A percentile compares a stretch with the other conserved stretches of the same genome.
Evolutionary conservation across 441 rosid genomes (phyloP).

Genomic region (Omphalea diandra): DNA sequence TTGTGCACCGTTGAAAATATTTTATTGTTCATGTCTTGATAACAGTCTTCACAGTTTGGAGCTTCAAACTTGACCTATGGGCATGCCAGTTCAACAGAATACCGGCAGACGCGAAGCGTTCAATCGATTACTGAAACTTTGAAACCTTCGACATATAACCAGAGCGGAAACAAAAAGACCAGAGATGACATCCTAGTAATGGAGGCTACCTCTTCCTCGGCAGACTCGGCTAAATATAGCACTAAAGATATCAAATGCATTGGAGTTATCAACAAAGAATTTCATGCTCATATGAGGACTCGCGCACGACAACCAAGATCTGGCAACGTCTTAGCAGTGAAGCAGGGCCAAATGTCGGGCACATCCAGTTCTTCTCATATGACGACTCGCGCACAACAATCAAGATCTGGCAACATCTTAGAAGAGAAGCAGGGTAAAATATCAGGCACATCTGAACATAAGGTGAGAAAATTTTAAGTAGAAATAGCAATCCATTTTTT

Average conservation of each 20-base stretch:
- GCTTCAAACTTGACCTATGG: background rate
- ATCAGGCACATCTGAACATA: background rate
- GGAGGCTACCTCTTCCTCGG: constrained; percentile 7
- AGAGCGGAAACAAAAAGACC: background rate
- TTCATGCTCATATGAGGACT: background rate
- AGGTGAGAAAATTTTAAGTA: constrained; percentile 2
- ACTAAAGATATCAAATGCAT: background rate
- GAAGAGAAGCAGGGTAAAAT: background rate
- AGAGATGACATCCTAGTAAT: background rate
- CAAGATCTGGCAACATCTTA: background rate
- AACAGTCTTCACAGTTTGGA: constrained; percentile 7
- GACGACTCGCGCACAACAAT: too few relatives aligned
- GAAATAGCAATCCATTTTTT: background rate
- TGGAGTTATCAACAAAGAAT: background rate
- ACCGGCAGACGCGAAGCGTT: constrained; percentile 14
- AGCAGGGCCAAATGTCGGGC: background rate
- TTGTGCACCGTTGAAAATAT: background rate
- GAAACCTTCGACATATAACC: background rate
- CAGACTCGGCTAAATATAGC: background rate
- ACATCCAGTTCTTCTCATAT: background rate
- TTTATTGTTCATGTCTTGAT: background rate
- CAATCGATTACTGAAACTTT: constrained; percentile 14
- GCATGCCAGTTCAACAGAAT: background rate
- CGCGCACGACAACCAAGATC: background rate
- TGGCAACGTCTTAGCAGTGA: background rate